Base-by-base conservation (phyloP, 2,329 filamentous ascomycete species). In the Fusarium tanahbumbuense region DNA sequence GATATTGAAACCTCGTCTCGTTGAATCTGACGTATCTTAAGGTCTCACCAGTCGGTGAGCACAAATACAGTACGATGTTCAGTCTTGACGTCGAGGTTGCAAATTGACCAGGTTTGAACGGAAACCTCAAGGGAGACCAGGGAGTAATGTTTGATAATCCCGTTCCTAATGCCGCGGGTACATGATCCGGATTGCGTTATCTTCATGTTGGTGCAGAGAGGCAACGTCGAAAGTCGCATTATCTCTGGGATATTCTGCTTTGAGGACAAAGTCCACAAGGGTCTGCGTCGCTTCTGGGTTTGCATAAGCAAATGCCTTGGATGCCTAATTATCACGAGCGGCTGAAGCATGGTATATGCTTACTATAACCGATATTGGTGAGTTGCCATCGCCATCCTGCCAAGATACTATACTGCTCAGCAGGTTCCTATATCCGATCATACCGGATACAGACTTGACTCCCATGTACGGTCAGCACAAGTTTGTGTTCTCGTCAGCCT, bases 221-320 rank as follows among this genome's bases (percentile, higher is more conserved):
- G 55, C 48, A 28, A 47, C 62, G 41, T 64, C 34, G 20, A 56
- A 49, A 53, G 68, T 54, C 44, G 45, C 25, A 65, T 68, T 65
- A 41, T 53, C 52, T 30, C 58, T 28, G 27, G 46, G 47, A 53
- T 68, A 27, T 23, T 41, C 56, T 47, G 47, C 55, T 25, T 8
- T 27, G n/a, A 42, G 44, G 53, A 30, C 28, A 55, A 53, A 18
- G 20, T 25, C 15, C 40, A 37, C 34, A 67, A 67, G 56, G 61
- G 45, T 45, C 32, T 49, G 53, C 22, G 42, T 28, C 23, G 44
- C 25, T 32, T 46, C 45, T 46, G 44, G 23, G 23, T 47, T 40
- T 50, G 56, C 61, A 64, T 66, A 60, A 65, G 67, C 64, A 64
- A 56, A 41, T 47, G 57, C 27, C 40, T 62, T 53, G 49, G 23